These are phyloP conservation scores for Populus hybrid DNA, from an alignment of 441 rosid species.

Conservation along the genomic window DNA sequence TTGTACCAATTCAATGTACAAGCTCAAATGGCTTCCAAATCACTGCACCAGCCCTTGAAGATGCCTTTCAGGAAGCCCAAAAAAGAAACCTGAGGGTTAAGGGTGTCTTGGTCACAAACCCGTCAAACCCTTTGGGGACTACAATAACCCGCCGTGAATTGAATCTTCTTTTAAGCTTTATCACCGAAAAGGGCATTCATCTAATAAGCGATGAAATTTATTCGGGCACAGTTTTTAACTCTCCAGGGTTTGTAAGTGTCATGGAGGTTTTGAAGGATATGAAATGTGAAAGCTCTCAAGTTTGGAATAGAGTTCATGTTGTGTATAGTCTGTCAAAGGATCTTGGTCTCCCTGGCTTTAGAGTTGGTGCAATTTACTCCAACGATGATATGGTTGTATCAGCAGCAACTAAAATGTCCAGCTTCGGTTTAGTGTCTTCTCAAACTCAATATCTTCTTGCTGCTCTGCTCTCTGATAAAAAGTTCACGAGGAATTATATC, in stretches of 20 bases:
- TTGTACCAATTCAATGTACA: constrained; percentile 76
- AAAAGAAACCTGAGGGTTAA: constrained; percentile 69
- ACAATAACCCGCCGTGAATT: constrained; percentile 62
- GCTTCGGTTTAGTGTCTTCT: constrained; percentile 92
- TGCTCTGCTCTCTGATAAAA: constrained; percentile 73
- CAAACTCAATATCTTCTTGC: constrained; percentile 89
- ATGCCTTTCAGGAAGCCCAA: constrained; percentile 66
- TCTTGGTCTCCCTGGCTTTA: constrained; percentile 91
- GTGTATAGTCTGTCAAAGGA: constrained; percentile 91
- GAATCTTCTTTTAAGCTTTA: constrained; percentile 70
- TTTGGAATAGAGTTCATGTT: constrained; percentile 63
- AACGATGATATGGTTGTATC: constrained; percentile 68
- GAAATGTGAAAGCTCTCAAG: constrained; percentile 47
- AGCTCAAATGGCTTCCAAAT: constrained; percentile 80
- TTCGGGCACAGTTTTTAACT: constrained; percentile 80
- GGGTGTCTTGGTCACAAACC: constrained; percentile 88
- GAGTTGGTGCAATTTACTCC: constrained; percentile 93
- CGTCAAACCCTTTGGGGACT: constrained; percentile 91
- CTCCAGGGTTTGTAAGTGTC: constrained; percentile 67
- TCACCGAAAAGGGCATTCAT: constrained; percentile 62
- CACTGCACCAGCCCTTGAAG: constrained; percentile 67
- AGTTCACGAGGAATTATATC: constrained; percentile 67
- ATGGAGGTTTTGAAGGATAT: constrained; percentile 67
- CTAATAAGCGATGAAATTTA: constrained; percentile 93
- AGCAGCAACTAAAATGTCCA: constrained; percentile 95